Evolutionary conservation across 2,329 filamentous ascomycete species (phyloP).

Genomic region (Dichotomopilus funicola): DNA sequence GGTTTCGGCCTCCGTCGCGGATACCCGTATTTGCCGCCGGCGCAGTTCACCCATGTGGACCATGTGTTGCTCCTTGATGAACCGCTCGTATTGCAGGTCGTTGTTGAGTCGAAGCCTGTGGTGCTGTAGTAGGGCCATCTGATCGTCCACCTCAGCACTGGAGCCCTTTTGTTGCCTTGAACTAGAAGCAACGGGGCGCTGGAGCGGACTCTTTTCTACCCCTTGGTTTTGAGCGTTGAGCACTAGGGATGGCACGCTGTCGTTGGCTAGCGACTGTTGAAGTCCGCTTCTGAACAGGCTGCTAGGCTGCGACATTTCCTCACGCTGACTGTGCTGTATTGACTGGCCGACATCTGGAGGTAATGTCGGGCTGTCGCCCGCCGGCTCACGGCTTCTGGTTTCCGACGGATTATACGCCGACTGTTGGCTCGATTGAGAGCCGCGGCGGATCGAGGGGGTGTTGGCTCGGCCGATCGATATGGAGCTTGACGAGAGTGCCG

Average conservation of each 20-base stretch:
- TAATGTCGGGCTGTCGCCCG: constrained; percentile 57
- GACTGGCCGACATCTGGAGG: constrained; percentile 44
- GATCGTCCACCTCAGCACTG: constrained; percentile 31
- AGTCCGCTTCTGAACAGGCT: constrained; percentile 51
- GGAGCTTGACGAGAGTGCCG: constrained; percentile 3
- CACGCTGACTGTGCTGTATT: constrained; percentile 48
- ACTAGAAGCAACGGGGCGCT: constrained; percentile 26
- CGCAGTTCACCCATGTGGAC: constrained; percentile 74
- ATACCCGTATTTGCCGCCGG: constrained; percentile 66
- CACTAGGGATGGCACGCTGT: constrained; percentile 50
- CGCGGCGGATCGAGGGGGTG: constrained; percentile 32
- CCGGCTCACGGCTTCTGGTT: constrained; percentile 33
- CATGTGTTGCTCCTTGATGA: constrained; percentile 77
- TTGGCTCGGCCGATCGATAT: constrained; percentile 7
- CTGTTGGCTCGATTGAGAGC: constrained; percentile 47
- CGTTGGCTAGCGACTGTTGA: constrained; percentile 49
- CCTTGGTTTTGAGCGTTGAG: constrained; percentile 45
- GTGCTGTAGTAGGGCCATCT: constrained; percentile 56
- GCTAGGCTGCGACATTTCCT: constrained; percentile 55
- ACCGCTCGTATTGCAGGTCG: constrained; percentile 76
- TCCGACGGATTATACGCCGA: constrained; percentile 44
- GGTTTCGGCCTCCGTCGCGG: constrained; percentile 73
- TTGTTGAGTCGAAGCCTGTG: constrained; percentile 72
- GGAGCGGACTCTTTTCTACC: constrained; percentile 33
- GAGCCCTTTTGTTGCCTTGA: constrained; percentile 23